Percentiles rank a stretch among this genome's conserved stretches.
Conservation (phyloP, 371 early-diverging fungal species). For the Hamiltosporidium tvaerminnensis region DNA sequence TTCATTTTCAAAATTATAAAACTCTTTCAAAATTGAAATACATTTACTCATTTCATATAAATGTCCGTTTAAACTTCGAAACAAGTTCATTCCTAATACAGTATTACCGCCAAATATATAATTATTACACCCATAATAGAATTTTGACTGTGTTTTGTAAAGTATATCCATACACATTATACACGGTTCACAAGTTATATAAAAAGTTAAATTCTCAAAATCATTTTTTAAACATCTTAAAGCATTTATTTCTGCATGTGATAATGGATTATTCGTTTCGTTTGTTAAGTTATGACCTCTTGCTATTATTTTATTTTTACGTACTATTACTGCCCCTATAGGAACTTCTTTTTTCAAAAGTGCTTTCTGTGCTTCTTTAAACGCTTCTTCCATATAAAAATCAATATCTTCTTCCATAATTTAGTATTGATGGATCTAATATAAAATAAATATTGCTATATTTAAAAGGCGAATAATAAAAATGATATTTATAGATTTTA, state of each 20-base stretch:
- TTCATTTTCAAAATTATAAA: not conserved
- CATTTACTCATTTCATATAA: not conserved
- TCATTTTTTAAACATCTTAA: not conserved
- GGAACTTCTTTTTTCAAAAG: conserved; percentile 44
- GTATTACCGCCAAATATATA: conserved; percentile 47
- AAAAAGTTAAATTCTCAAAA: conserved; percentile 23
- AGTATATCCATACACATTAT: conserved; percentile 50
- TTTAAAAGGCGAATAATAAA: too few relatives aligned
- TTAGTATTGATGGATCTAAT: too few relatives aligned
- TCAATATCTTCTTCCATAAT: not conserved
- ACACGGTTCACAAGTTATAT: conserved; percentile 53
- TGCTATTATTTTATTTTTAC: conserved; percentile 23
- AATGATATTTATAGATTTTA: too few relatives aligned
- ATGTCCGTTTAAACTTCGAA: not conserved
- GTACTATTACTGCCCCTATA: conserved; percentile 49
- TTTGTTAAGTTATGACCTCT: conserved; percentile 50
- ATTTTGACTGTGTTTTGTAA: conserved; percentile 14
- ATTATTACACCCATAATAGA: conserved; percentile 46
- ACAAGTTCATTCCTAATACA: conserved; percentile 7
- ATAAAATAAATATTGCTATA: too few relatives aligned
- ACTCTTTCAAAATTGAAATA: not conserved
- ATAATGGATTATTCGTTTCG: conserved; percentile 35
- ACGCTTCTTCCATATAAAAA: conserved; percentile 37
- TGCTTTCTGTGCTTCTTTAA: conserved; percentile 36
- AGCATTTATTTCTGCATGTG: conserved; percentile 48